Conservation (phyloP, 805 yeast genomes). For the Yarrowia deformans region DNA sequence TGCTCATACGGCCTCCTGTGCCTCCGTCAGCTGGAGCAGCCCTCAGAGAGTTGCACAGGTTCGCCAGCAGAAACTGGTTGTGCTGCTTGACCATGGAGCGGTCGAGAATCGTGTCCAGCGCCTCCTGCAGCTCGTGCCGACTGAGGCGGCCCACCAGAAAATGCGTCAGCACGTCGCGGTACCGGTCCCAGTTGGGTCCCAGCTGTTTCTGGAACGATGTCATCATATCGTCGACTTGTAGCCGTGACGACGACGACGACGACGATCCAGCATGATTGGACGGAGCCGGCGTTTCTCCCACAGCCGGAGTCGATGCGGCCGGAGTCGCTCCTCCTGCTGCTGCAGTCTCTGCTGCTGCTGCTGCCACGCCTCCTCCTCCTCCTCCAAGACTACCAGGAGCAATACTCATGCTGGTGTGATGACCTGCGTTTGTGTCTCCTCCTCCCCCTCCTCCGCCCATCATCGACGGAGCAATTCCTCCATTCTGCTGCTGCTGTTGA, state of each 20-base stretch:
- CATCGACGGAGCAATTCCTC: conserved; percentile 27
- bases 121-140: conserved; percentile 71
- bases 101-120: conserved; percentile 63
- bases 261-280: not conserved
- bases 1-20: conserved; percentile 49
- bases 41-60: conserved; percentile 81
- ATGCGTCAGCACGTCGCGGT: conserved; percentile 77
- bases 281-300: conserved; percentile 11
- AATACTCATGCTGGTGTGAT: conserved; percentile 8
- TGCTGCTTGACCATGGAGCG: conserved; percentile 66
- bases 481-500: conserved; percentile 4
- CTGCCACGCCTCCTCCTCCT: not conserved
- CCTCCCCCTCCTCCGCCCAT: conserved; percentile 19
- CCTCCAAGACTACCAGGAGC: conserved; percentile 13
- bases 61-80: conserved; percentile 80
- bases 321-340: not conserved
- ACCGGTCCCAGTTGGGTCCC: conserved; percentile 85
- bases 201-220: conserved; percentile 73
- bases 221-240: conserved; percentile 72
- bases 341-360: not conserved
- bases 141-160: conserved; percentile 83
- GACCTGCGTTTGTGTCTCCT: not conserved
- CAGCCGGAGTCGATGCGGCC: conserved; percentile 1
- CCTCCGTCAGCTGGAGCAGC: conserved; percentile 60
- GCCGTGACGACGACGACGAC: conserved; percentile 49